A percentile compares a stretch with the other conserved stretches of the same genome.
Conservation (phyloP, 2,329 filamentous ascomycete species). For the Penicillium concentricum region DNA sequence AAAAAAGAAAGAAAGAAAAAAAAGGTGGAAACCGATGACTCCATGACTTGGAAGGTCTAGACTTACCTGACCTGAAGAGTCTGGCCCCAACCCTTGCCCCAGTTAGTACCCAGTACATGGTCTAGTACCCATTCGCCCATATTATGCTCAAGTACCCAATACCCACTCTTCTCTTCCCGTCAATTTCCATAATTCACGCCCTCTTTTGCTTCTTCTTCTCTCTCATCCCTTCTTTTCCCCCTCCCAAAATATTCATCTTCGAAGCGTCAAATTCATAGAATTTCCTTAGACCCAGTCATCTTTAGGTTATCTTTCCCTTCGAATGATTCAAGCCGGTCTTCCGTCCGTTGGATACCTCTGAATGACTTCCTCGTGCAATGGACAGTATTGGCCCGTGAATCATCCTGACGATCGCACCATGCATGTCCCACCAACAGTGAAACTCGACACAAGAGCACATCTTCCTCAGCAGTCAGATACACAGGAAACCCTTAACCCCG, state of each 20-base stretch:
- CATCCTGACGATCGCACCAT: conserved; percentile 29
- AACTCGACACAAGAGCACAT: conserved; percentile 22
- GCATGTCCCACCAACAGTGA: conserved; percentile 26
- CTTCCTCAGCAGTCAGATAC: conserved; percentile 22
- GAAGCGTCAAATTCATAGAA: conserved; percentile 13
- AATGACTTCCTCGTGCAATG: conserved; percentile 37
- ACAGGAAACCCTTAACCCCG: conserved; percentile 15
- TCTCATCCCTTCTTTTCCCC: conserved; percentile 10
- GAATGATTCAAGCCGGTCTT: conserved; percentile 18
- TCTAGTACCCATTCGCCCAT: background rate
- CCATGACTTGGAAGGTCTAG: conserved; percentile 26
- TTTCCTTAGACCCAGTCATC: conserved; percentile 2
- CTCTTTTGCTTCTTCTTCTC: conserved; percentile 18
- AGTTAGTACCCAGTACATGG: conserved; percentile 15
- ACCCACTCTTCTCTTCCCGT: conserved; percentile 12
- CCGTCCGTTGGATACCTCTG: conserved; percentile 22
- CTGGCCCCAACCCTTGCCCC: conserved; percentile 16
- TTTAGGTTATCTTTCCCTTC: background rate
- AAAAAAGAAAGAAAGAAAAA: background rate
- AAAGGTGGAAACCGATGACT: conserved; percentile 21
- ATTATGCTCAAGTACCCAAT: conserved; percentile 21
- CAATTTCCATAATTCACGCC: conserved; percentile 19
- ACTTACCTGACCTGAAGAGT: conserved; percentile 15
- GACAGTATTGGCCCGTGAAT: conserved; percentile 26
- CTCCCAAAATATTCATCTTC: conserved; percentile 2